Evolutionary conservation across 1,284 basidiomycete genomes (phyloP).

Genomic region (Omphalotus olearius): DNA sequence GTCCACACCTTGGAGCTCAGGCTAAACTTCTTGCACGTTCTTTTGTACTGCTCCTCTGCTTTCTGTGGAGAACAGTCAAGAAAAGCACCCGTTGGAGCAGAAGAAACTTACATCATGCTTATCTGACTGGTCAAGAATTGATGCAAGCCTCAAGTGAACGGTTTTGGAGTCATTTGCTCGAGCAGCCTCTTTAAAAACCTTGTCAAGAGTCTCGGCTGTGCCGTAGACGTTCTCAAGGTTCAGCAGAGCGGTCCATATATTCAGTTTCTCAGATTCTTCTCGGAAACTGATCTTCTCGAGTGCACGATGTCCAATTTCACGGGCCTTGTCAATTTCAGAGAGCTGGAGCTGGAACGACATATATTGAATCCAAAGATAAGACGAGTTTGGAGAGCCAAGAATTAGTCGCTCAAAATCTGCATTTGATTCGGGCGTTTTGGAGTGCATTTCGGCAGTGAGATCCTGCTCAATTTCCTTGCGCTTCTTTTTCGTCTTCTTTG

Average conservation of each 20-base stretch:
- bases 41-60: conserved; percentile 83
- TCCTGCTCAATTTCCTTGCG: conserved; percentile 77
- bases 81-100: neutral
- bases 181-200: conserved; percentile 86
- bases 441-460: conserved; percentile 82
- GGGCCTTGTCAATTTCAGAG: conserved; percentile 92
- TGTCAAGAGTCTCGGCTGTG: conserved; percentile 74
- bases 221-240: conserved; percentile 97
- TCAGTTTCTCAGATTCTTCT: conserved; percentile 95
- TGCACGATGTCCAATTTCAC: conserved; percentile 83
- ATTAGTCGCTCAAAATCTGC: conserved; percentile 94
- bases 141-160: conserved; percentile 79
- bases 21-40: conserved; percentile 90
- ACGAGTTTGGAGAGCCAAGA: conserved; percentile 95
- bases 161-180: conserved; percentile 92
- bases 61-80: conserved; percentile 43
- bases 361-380: conserved; percentile 98
- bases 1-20: conserved; percentile 92
- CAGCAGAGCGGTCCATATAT: conserved; percentile 96
- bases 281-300: conserved; percentile 89
- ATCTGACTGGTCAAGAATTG: conserved; percentile 80
- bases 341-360: conserved; percentile 98
- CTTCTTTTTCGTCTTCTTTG: conserved; percentile 60
- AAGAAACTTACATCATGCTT: conserved; percentile 66
- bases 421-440: conserved; percentile 83